Base-by-base conservation (phyloP, 768 basidiomycete species). In the Panaeolus cyanescens region DNA sequence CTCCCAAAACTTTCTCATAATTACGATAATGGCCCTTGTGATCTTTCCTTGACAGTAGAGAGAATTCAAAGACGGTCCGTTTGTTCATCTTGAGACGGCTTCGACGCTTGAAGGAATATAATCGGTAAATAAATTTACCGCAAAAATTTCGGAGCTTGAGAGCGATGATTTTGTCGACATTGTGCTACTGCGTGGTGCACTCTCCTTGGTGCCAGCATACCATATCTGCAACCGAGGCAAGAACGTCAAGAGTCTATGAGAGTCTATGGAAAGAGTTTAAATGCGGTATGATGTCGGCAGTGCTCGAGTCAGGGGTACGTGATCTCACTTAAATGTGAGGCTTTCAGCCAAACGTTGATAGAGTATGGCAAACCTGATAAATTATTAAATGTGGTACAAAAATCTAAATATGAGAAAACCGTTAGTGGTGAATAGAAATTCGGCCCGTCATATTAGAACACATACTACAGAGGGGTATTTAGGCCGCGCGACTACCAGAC, bases 401-500 rank as follows among this genome's bases (percentile, higher is more conserved):
- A 50, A 50, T 50, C 45, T 50, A 12, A 1, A 50, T 3, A 50
- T 28, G 45, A 1, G 17, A 30, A 2, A 4, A 40, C n/a, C 30
- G 45, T 50, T 1, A 50, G 45, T 50, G 22, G 13, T 45, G 22
- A 4, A 50, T 30, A 13, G 3, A 25, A 6, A 12, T 4, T 10
- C 5, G 45, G 12, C 25, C n/a, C 4, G 45, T 50, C 3, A 50
- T 3, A 39, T 15, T 7, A 28, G 9, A 13, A 13, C 22, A 50
- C 45, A 50, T 50, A 50, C 45, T 50, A 50, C 45, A 50, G 22
- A 13, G 45, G 22, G 20, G 25, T 50, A 50, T 50, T 42, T 28
- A 50, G 3, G 15, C 12, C 30, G 32, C 55, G 17, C n/a, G 17
- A 56, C 62, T 60, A 71, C 70, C 71, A 71, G 54, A 67, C 67